phyloP scores from a whole-genome alignment of 257 asterid species.

The Henckelia pumila region DNA sequence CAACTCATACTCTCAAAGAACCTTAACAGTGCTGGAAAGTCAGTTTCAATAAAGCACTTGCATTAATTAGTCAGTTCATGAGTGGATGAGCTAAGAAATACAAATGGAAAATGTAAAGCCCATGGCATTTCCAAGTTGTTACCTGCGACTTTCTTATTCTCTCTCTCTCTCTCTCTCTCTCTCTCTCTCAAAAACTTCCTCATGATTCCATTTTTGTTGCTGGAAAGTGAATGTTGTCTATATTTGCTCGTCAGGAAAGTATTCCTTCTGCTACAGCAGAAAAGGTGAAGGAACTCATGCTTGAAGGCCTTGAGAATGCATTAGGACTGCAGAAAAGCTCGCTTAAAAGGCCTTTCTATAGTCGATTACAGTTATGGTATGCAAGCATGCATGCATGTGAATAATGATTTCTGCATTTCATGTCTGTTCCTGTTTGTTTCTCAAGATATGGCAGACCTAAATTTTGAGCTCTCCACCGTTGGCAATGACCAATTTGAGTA shows the following conservation, averaged over 20 bases:
- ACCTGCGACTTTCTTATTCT: constrained; percentile 2
- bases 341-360: constrained; percentile 63
- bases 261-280: constrained; percentile 73
- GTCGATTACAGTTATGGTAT: constrained; percentile 84
- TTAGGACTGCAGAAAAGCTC: constrained; percentile 64
- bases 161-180: too few relatives aligned
- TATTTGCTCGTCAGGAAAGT: constrained; percentile 57
- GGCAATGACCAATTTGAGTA: background rate
- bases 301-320: constrained; percentile 77
- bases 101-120: constrained; percentile 8
- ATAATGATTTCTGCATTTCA: background rate
- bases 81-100: constrained; percentile 7
- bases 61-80: background rate
- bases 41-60: background rate
- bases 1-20: too few relatives aligned
- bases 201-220: background rate
- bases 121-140: constrained; percentile 15
- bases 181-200: too few relatives aligned
- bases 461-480: too few relatives aligned
- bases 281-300: constrained; percentile 81
- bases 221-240: background rate
- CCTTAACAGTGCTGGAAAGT: background rate
- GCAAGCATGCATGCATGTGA: constrained; percentile 19
- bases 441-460: background rate
- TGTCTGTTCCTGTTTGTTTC: background rate